Base-by-base conservation (phyloP, 495 filamentous ascomycete genomes). In the Alectoria sarmentosa region DNA sequence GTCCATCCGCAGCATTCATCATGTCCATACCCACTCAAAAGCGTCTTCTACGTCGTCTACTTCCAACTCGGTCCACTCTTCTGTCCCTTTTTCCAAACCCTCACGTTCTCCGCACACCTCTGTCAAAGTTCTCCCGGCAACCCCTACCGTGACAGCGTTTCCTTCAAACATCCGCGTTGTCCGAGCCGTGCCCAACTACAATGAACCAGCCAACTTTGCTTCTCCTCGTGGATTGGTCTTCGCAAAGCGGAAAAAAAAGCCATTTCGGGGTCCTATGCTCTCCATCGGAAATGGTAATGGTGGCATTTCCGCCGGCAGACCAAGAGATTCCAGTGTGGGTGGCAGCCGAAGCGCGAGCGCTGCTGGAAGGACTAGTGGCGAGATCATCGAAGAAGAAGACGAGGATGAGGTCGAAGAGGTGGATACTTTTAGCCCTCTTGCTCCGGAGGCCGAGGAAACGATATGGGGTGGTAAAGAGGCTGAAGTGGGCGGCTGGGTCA, bases 91-190 rank as follows among this genome's bases (percentile, higher is more conserved):
- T 41, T 65, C 66, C 59, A 65, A 82, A 64, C 72, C 78, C 28
- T 80, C 82, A 19, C 86, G 87, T 32, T 90, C 88, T 32, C 94
- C 94, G 6, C 90, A 96, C 73, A 82, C 87, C 60, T 96, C 92
- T 1, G 86, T 96, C 72, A 98, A 98, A 77, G 90, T 98, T 21
- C 83, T 98, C 6, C 94, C 94, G 4, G 90, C 93, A 0, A 98
- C 94, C 0, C 94, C 94, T 0, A 95, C 90, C 4, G 76, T 83
- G 10, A 82, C 84, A 14, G 76, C 85, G 21, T 96, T 97, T 71
- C 94, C 93, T 0, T 90, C 86, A 49, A 93, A 94, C 67, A 90
- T 96, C 64, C 88, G 93, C 17, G 77, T 96, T 32, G 90, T 94
- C 5, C 84, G 94, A 60, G 86, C 85, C 55, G 71, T 66, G 42